A percentile compares a stretch with the other conserved stretches of the same genome.
Evolutionary conservation across 306 rosid species (phyloP).

Genomic region (Cyamopsis tetragonoloba): DNA sequence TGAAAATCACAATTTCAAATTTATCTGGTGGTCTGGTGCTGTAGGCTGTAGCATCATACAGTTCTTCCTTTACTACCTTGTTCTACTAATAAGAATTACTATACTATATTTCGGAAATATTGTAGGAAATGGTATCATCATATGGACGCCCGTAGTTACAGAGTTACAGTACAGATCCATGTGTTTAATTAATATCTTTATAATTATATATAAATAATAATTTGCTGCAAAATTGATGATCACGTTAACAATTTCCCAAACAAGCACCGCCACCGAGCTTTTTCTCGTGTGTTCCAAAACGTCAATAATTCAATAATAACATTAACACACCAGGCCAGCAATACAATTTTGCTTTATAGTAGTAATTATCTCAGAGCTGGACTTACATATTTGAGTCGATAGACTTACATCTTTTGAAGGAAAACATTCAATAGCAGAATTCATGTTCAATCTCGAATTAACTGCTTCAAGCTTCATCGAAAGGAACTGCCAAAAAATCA

Average conservation of each 20-base stretch:
- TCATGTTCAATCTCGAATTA: constrained; percentile 61
- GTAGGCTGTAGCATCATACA: neutral
- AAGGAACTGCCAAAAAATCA: constrained; percentile 53
- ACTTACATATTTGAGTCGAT: neutral
- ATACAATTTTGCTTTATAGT: neutral
- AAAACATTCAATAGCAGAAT: constrained; percentile 47
- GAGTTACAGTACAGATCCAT: too few species aligned
- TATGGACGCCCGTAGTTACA: neutral
- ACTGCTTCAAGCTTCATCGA: constrained; percentile 93
- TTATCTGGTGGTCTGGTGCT: too few species aligned
- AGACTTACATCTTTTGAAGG: constrained; percentile 73
- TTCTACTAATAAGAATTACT: neutral
- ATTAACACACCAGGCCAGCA: too few species aligned
- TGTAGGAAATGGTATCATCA: neutral
- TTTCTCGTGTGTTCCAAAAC: neutral
- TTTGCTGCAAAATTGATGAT: neutral
- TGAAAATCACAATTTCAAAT: neutral
- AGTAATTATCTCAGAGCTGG: too few species aligned
- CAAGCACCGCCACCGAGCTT: neutral
- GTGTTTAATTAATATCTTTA: neutral
- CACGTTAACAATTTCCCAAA: neutral
- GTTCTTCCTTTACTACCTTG: neutral
- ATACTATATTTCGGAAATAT: neutral
- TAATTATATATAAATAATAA: too few species aligned
- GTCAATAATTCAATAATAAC: too few species aligned